phyloP scores from a whole-genome alignment of 805 yeast genomes.

The Hanseniaspora mollemarum region DNA sequence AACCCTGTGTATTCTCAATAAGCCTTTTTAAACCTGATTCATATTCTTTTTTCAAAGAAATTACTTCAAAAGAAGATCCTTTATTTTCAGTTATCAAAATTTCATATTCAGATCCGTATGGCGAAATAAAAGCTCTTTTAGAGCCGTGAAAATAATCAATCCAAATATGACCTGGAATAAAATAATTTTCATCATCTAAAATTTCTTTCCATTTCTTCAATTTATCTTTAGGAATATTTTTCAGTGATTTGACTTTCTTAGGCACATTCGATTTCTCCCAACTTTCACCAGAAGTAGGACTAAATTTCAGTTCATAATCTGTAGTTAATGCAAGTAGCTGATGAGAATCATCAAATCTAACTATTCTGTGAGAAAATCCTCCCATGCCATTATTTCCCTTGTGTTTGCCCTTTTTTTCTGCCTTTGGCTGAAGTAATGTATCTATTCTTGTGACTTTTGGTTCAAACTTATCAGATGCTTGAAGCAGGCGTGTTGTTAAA shows the following conservation, averaged over 20 bases:
- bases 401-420: background rate
- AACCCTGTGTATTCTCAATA: background rate
- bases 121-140: conserved; percentile 22
- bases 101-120: background rate
- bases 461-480: background rate
- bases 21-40: background rate
- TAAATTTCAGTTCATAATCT: conserved; percentile 20
- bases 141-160: conserved; percentile 19
- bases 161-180: conserved; percentile 6
- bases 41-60: background rate
- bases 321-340: conserved; percentile 4
- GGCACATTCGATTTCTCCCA: conserved; percentile 30
- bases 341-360: conserved; percentile 14
- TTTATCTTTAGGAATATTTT: background rate
- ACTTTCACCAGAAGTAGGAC: conserved; percentile 41
- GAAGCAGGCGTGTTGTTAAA: background rate
- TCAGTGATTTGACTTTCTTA: conserved; percentile 1
- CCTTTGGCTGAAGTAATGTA: background rate
- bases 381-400: too few species aligned
- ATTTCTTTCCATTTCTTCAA: conserved; percentile 3
- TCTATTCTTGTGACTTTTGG: conserved; percentile 14
- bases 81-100: conserved; percentile 24
- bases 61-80: conserved; percentile 25
- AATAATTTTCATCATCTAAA: background rate
- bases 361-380: background rate